Conservation (phyloP, 73 alveolate species). For the Effrenium voratum region DNA sequence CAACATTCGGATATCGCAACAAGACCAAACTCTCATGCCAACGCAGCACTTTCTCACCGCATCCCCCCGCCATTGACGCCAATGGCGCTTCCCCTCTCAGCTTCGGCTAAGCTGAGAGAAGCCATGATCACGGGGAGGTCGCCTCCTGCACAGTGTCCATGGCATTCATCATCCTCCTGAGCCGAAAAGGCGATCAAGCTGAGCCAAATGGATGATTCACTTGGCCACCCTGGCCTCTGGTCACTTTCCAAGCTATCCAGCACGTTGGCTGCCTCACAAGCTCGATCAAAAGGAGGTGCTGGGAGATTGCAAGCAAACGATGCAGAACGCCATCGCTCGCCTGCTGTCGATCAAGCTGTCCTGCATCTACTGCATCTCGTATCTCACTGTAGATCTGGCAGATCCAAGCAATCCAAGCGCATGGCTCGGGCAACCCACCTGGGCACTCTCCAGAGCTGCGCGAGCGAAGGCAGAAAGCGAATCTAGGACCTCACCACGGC, state of each 20-base stretch:
- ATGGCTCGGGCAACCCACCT: background rate
- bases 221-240: conserved; percentile 8
- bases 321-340: background rate
- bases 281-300: background rate
- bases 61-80: no score
- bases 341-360: conserved; percentile 72
- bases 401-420: no score
- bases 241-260: conserved; percentile 68
- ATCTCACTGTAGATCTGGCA: conserved; percentile 83
- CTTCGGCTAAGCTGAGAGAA: no score
- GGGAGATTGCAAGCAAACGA: background rate
- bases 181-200: background rate
- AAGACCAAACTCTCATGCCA: no score
- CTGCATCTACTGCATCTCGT: conserved; percentile 41
- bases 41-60: no score
- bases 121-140: no score
- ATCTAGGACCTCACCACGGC: conserved; percentile 54
- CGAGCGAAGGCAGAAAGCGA: conserved; percentile 26
- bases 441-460: conserved; percentile 56
- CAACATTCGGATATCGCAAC: no score
- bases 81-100: no score
- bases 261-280: conserved; percentile 60
- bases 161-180: conserved; percentile 71
- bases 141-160: no score
- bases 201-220: background rate